These are phyloP conservation scores for Neoboletus brunneissimus DNA, from an alignment of 768 basidiomycete genomes.

Conservation along the genomic window DNA sequence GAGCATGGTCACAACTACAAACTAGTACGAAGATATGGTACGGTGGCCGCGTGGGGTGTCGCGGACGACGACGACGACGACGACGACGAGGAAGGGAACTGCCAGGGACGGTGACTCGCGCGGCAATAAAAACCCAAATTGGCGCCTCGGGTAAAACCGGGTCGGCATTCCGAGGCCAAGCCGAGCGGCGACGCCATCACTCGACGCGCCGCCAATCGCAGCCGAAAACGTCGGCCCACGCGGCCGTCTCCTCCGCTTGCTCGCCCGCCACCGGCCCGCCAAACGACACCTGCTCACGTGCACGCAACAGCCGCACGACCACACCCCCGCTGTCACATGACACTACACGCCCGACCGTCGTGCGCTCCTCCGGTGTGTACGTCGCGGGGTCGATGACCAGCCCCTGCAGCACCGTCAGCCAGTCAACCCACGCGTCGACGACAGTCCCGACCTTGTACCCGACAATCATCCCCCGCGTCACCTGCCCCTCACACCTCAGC, in stretches of 20 bases:
- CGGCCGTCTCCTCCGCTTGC: too few relatives aligned
- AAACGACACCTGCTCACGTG: conserved; percentile 27
- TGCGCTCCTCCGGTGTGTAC: conserved; percentile 55
- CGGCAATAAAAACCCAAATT: conserved; percentile 18
- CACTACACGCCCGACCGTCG: conserved; percentile 44
- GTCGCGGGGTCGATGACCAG: conserved; percentile 59
- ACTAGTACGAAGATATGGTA: neutral
- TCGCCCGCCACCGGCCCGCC: conserved; percentile 28
- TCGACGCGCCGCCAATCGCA: conserved; percentile 30
- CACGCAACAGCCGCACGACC: conserved; percentile 18
- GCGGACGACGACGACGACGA: too few relatives aligned
- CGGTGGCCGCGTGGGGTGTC: neutral
- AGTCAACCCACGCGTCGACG: neutral
- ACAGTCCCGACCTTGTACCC: conserved; percentile 48
- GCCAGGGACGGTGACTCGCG: neutral
- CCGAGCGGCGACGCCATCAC: conserved; percentile 19
- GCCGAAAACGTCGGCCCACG: conserved; percentile 29
- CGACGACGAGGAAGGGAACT: too few relatives aligned
- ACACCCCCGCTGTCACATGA: conserved; percentile 11
- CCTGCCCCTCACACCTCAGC: conserved; percentile 25
- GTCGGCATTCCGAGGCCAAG: neutral
- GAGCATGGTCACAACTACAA: conserved; percentile 50
- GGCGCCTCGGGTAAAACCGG: conserved; percentile 23
- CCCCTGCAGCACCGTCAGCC: conserved; percentile 35
- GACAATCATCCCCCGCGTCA: conserved; percentile 34